phyloP scores from a whole-genome alignment of 768 basidiomycete genomes.

The Tricholoma terreum region DNA sequence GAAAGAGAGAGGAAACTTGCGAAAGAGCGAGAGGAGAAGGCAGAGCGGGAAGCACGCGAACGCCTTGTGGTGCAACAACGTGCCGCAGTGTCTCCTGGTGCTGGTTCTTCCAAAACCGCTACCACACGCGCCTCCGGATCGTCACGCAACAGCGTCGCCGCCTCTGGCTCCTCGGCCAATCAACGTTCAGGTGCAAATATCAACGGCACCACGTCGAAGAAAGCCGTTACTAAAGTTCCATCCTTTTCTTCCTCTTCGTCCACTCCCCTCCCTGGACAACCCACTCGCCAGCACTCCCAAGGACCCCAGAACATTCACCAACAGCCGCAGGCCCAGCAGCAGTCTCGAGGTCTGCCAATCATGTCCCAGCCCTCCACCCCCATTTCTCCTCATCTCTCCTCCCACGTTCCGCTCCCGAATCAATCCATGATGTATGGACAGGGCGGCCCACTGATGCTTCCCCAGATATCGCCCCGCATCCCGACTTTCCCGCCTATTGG shows the following conservation, averaged over 20 bases:
- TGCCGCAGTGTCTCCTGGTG: slow-evolving; percentile 33
- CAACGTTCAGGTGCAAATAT: slow-evolving; percentile 35
- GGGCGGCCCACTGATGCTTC: slow-evolving; percentile 37
- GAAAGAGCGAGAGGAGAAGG: slow-evolving; percentile 29
- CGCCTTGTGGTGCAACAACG: slow-evolving; percentile 41
- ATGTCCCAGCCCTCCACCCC: slow-evolving; percentile 49
- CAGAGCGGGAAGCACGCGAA: slow-evolving; percentile 27
- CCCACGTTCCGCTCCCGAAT: slow-evolving; percentile 40
- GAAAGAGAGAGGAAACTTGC: slow-evolving; percentile 30
- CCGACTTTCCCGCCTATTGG: slow-evolving; percentile 49
- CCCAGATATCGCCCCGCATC: slow-evolving; percentile 54
- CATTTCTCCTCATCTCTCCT: slow-evolving; percentile 43
- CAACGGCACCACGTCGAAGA: slow-evolving; percentile 53
- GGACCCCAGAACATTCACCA: slow-evolving; percentile 27
- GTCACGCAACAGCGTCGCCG: slow-evolving; percentile 41
- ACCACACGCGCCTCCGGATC: slow-evolving; percentile 46
- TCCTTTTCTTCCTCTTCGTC: slow-evolving; percentile 22
- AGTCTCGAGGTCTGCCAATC: slow-evolving; percentile 34
- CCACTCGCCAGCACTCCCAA: slow-evolving; percentile 21
- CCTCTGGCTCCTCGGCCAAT: slow-evolving; percentile 41
- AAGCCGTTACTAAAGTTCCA: slow-evolving; percentile 53
- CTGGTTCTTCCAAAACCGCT: slow-evolving; percentile 33
- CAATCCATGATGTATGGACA: slow-evolving; percentile 47
- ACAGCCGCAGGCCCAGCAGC: slow-evolving; percentile 21
- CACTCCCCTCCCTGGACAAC: slow-evolving; percentile 27